Percentiles rank a stretch among this genome's conserved stretches.
Conservation (phyloP, 768 basidiomycete species). For the Psilocybe azurescens region DNA sequence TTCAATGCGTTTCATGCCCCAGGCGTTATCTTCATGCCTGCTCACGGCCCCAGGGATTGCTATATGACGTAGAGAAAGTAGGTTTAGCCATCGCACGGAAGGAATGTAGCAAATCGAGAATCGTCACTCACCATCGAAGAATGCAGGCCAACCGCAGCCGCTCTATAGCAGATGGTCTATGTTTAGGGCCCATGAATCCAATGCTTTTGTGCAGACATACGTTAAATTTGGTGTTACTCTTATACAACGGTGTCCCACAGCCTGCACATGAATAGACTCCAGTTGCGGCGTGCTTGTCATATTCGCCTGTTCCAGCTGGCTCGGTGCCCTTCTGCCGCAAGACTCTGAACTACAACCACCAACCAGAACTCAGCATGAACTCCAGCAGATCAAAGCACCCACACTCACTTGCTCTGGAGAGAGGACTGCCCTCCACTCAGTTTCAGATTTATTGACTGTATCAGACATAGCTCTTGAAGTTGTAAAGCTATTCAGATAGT, state of each 20-base stretch:
- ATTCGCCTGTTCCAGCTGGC: constrained; percentile 74
- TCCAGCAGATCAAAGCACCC: neutral
- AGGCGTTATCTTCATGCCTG: constrained; percentile 72
- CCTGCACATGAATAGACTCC: constrained; percentile 84
- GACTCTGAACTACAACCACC: constrained; percentile 70
- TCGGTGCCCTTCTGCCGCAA: constrained; percentile 92
- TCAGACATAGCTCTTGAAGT: constrained; percentile 40
- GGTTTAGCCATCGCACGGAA: neutral
- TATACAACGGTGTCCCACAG: constrained; percentile 85
- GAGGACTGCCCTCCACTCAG: constrained; percentile 85
- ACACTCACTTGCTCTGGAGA: constrained; percentile 76
- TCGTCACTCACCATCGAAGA: constrained; percentile 76
- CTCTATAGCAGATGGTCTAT: constrained; percentile 45
- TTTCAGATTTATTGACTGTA: constrained; percentile 57
- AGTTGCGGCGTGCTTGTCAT: constrained; percentile 66
- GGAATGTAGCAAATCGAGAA: neutral
- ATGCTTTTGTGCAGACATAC: constrained; percentile 30
- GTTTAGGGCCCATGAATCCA: neutral
- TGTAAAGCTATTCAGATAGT: constrained; percentile 1
- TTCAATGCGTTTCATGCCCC: constrained; percentile 78
- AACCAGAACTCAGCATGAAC: neutral
- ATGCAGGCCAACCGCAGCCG: constrained; percentile 98
- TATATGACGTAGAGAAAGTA: constrained; percentile 28
- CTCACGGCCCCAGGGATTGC: constrained; percentile 90
- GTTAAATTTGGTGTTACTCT: constrained; percentile 88